Conservation (phyloP, 2,329 filamentous ascomycete genomes). For the Xenoacremonium recifei region DNA sequence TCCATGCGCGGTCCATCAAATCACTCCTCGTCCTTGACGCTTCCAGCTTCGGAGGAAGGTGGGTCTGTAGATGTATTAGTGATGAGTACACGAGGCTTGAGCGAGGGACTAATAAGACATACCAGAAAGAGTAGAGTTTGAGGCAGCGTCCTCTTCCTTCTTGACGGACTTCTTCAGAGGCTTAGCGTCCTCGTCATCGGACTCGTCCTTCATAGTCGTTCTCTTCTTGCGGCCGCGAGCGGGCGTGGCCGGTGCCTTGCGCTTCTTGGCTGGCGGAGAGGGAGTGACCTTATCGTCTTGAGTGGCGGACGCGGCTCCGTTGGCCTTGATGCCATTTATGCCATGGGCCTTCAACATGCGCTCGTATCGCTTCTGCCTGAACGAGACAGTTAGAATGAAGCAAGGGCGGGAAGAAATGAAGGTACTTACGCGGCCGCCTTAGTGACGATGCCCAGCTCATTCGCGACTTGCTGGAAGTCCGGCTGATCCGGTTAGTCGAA, state of each 20-base stretch:
- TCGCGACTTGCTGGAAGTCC: slow-evolving; percentile 63
- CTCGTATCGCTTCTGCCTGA: slow-evolving; percentile 66
- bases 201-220: slow-evolving; percentile 24
- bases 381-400: background rate
- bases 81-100: background rate
- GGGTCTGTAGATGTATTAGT: slow-evolving; percentile 2
- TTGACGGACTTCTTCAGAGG: slow-evolving; percentile 16
- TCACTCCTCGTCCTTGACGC: background rate
- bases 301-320: slow-evolving; percentile 2
- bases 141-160: slow-evolving; percentile 14
- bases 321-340: slow-evolving; percentile 31
- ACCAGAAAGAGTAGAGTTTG: slow-evolving; percentile 25
- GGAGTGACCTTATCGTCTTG: slow-evolving; percentile 6
- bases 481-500: slow-evolving; percentile 43
- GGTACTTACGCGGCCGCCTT: slow-evolving; percentile 68
- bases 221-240: slow-evolving; percentile 27
- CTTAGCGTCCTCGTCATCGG: slow-evolving; percentile 20
- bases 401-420: background rate
- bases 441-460: slow-evolving; percentile 59
- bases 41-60: background rate
- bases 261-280: slow-evolving; percentile 30
- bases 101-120: slow-evolving; percentile 3
- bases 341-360: slow-evolving; percentile 61
- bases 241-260: slow-evolving; percentile 24
- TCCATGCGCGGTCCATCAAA: too few species aligned